Conservation (phyloP, 2,329 filamentous ascomycete species). For the Verticillium dahliae region DNA sequence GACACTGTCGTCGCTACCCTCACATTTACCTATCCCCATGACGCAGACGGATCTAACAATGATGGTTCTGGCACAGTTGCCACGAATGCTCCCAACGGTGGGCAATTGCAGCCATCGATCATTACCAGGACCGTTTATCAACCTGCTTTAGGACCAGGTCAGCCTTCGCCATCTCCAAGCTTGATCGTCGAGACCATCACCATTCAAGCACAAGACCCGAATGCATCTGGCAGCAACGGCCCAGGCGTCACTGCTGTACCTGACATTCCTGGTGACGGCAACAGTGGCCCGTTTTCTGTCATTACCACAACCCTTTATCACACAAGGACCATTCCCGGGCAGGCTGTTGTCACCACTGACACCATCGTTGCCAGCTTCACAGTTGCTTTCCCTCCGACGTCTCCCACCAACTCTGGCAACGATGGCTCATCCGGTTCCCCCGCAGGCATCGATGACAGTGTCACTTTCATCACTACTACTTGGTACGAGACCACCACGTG, state of each 20-base stretch:
- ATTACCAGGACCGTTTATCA: slow-evolving; percentile 3
- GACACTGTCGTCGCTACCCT: slow-evolving; percentile 7
- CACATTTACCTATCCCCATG: slow-evolving; percentile 5
- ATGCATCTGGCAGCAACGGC: not conserved
- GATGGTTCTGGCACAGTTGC: not conserved
- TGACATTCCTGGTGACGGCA: not conserved
- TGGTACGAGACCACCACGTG: slow-evolving; percentile 1
- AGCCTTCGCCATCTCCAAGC: not conserved
- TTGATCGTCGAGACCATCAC: slow-evolving; percentile 1
- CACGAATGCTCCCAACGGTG: not conserved
- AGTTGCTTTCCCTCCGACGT: slow-evolving; percentile 13
- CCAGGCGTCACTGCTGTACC: not conserved
- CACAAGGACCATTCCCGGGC: slow-evolving; percentile 1
- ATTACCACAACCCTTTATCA: slow-evolving; percentile 11
- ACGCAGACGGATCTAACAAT: not conserved
- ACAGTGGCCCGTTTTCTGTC: not conserved
- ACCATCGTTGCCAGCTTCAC: slow-evolving; percentile 17
- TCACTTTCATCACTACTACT: not conserved
- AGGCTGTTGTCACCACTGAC: slow-evolving; percentile 5
- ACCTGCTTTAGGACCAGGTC: not conserved
- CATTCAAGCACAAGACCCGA: not conserved
- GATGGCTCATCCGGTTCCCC: not conserved
- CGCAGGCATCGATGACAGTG: not conserved
- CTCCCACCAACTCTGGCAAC: slow-evolving; percentile 3
- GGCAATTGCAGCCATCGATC: not conserved